phyloP scores from a whole-genome alignment of 139 green algal genomes.

The Auxenochlorella pyrenoidosa region DNA sequence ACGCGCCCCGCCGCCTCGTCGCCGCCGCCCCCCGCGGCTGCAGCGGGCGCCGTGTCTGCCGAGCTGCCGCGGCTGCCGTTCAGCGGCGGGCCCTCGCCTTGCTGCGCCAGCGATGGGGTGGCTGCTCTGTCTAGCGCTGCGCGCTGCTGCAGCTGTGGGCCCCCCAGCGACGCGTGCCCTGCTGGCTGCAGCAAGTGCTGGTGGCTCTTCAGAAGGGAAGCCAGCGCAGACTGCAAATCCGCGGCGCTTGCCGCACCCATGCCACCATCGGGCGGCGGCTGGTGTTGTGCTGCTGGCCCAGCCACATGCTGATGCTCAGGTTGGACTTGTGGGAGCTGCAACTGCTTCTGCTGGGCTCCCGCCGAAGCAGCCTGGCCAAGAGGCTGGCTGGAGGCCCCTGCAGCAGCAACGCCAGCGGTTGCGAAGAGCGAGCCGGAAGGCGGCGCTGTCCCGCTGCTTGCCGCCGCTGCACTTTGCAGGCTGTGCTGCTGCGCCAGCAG shows the following conservation, averaged over 20 bases:
- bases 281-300: not conserved
- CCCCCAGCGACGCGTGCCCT: not conserved
- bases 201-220: not conserved
- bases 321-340: not conserved
- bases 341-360: not conserved
- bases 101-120: not conserved
- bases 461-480: not conserved
- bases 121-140: not conserved
- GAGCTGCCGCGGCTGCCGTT: not conserved
- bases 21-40: not conserved
- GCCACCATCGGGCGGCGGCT: not conserved
- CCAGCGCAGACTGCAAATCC: not conserved
- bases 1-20: not conserved
- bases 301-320: not conserved
- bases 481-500: constrained; percentile 27
- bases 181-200: not conserved
- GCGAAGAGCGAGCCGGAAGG: not conserved
- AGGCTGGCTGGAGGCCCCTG: not conserved
- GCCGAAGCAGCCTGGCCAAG: not conserved
- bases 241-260: not conserved
- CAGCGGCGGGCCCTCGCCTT: not conserved
- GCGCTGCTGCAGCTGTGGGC: not conserved
- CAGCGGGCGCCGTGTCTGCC: not conserved
- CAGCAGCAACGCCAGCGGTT: not conserved
- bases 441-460: not conserved